phyloP scores from a whole-genome alignment of 2,329 filamentous ascomycete species.

The Cadophora sp. region DNA sequence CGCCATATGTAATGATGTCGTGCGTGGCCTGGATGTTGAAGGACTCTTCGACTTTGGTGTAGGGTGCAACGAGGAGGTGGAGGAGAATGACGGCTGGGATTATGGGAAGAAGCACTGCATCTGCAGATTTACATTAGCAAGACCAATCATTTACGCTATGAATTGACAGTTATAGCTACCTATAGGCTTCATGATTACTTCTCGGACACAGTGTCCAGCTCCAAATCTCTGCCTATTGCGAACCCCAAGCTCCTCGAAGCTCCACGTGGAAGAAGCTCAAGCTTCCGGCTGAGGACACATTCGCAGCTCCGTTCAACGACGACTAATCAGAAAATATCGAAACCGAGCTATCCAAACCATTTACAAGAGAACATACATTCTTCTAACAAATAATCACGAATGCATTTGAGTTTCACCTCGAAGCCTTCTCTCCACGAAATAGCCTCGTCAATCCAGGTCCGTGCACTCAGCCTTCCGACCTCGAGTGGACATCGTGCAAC shows the following conservation, averaged over 20 bases:
- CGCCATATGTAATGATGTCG: constrained; percentile 84
- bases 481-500: constrained; percentile 1
- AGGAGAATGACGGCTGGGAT: constrained; percentile 69
- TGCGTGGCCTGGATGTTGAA: constrained; percentile 96
- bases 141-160: neutral
- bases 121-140: constrained; percentile 42
- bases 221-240: constrained; percentile 10
- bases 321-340: neutral
- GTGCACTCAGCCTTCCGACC: constrained; percentile 26
- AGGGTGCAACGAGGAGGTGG: constrained; percentile 79
- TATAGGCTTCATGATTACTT: constrained; percentile 37
- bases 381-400: neutral
- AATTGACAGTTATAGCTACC: too few relatives aligned
- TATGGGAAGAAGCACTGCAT: constrained; percentile 57
- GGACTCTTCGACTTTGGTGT: constrained; percentile 98
- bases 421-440: constrained; percentile 21
- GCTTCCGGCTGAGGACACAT: constrained; percentile 8
- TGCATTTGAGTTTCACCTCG: neutral
- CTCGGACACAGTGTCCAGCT: constrained; percentile 8
- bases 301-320: neutral
- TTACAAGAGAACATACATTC: neutral
- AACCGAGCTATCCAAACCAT: neutral
- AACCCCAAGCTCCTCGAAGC: too few relatives aligned
- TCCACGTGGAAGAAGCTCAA: constrained; percentile 18
- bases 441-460: constrained; percentile 34